Evolutionary conservation across 2,329 filamentous ascomycete species (phyloP), one percentile per base, ranked within the genome.

Genomic region (Pseudogymnoascus sp.): DNA sequence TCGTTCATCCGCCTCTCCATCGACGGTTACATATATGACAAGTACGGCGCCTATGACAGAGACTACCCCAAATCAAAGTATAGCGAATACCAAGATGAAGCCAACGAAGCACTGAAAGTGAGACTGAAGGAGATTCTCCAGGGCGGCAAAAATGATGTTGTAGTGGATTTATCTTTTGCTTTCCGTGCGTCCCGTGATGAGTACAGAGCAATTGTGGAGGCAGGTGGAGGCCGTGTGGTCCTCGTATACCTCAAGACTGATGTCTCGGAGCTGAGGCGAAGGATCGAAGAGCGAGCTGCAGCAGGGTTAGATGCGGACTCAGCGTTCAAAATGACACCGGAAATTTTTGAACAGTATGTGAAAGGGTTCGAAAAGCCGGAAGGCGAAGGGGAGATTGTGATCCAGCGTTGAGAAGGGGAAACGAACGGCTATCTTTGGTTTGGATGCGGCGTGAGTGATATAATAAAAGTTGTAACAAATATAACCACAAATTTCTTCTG

Each of bases 1-100:
- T 31, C 27, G 4, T 55, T 55, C 44, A 55, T 55, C 27, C 44
- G 44, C 44, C 44, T 55, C 44, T 55, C 44, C n/a, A 55, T 55
- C 44, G 44, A 55, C 44, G 44, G 27, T 55, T 55, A 55, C 27
- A 55, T 55, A 8, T 55, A 55, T 8, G 27, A 55, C n/a, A 55
- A 55, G 44, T 33, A 55, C 4, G 27, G 44, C 27, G 44, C 27
- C 27, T 55, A 31, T 12, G 44, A 55, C 8, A 55, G 27, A 31
- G 44, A 55, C 27, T 55, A 55, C 5, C 44, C 44, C 8, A 1
- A 8, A 12, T 55, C 27, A 8, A 55, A 55, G 13, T 55, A 55
- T 8, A 55, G 44, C 44, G 8, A 33, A 17, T 31, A 55, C n/a
- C 44, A 55, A 31, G 27, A 33, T 25, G 44, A 55, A 55, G 44